Conservation (phyloP, 2,329 filamentous ascomycete species). For the Lachnellula arida region DNA sequence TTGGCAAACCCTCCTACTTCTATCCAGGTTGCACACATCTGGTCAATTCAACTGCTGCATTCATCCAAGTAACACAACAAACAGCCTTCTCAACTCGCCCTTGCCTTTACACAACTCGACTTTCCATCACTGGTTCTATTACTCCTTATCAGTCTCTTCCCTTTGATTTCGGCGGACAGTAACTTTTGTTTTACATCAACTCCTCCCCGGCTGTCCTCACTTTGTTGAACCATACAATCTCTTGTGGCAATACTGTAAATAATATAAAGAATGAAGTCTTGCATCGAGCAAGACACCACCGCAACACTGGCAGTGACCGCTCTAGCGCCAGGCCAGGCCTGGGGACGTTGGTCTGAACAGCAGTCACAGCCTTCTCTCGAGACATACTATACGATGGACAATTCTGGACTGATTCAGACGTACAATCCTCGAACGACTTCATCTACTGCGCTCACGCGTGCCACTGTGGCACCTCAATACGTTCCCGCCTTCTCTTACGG, state of each 20-base stretch:
- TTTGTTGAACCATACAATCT: background rate
- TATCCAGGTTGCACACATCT: constrained; percentile 20
- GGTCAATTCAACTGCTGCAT: background rate
- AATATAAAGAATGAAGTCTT: constrained; percentile 23
- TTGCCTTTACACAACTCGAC: background rate
- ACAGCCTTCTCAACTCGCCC: background rate
- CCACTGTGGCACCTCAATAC: constrained; percentile 44
- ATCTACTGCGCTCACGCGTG: constrained; percentile 38
- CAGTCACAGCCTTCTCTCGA: constrained; percentile 26
- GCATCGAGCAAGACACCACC: constrained; percentile 32
- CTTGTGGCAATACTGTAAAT: background rate
- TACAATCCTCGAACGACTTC: constrained; percentile 43
- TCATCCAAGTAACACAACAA: constrained; percentile 5
- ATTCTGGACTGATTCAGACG: constrained; percentile 39
- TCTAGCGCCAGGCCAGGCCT: constrained; percentile 43
- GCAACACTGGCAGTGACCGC: constrained; percentile 45
- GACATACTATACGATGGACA: constrained; percentile 37
- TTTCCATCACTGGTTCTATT: background rate
- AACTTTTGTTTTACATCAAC: constrained; percentile 18
- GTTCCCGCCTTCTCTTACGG: constrained; percentile 42
- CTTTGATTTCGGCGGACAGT: constrained; percentile 27
- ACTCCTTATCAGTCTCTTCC: background rate
- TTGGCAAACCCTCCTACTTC: constrained; percentile 15
- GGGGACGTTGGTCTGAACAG: constrained; percentile 51
- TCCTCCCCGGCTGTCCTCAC: background rate